Conservation (phyloP, 805 yeast genomes). For the Isabelozyma gotoi region DNA sequence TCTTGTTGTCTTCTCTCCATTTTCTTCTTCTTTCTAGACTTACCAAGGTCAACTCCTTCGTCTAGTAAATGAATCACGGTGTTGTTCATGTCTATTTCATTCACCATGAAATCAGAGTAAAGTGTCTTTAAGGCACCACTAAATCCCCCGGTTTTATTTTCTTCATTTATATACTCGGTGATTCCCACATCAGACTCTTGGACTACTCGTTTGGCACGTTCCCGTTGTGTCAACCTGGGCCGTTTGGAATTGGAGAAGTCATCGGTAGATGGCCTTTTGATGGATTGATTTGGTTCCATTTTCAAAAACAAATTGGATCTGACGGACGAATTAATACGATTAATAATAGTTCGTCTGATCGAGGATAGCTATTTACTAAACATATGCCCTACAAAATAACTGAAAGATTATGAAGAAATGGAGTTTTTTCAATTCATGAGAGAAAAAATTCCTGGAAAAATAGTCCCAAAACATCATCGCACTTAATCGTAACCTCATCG, state of each 20-base stretch:
- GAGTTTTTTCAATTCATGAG: too few species aligned
- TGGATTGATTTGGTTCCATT: neutral
- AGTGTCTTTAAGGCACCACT: slow-evolving; percentile 81
- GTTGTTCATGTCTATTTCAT: slow-evolving; percentile 73
- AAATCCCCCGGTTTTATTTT: slow-evolving; percentile 53
- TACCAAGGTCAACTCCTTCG: slow-evolving; percentile 58
- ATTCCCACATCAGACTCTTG: slow-evolving; percentile 87
- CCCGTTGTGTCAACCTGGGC: slow-evolving; percentile 6
- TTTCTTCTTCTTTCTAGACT: slow-evolving; percentile 48
- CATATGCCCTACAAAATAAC: neutral
- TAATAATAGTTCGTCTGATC: slow-evolving; percentile 1
- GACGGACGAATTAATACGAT: neutral
- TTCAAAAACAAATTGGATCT: neutral
- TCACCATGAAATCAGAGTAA: slow-evolving; percentile 90
- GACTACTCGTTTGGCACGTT: slow-evolving; percentile 40
- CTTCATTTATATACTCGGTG: slow-evolving; percentile 59
- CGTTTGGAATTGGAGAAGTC: neutral
- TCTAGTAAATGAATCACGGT: slow-evolving; percentile 74
- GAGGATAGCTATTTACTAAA: neutral
- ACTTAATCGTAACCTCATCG: too few species aligned
- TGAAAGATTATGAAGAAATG: neutral
- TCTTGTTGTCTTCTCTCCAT: slow-evolving; percentile 42
- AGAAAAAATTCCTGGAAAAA: neutral
- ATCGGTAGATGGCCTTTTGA: neutral
- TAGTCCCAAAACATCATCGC: too few species aligned